Base-by-base conservation (phyloP, 2,329 filamentous ascomycete genomes). In the Fusarium sp. region DNA sequence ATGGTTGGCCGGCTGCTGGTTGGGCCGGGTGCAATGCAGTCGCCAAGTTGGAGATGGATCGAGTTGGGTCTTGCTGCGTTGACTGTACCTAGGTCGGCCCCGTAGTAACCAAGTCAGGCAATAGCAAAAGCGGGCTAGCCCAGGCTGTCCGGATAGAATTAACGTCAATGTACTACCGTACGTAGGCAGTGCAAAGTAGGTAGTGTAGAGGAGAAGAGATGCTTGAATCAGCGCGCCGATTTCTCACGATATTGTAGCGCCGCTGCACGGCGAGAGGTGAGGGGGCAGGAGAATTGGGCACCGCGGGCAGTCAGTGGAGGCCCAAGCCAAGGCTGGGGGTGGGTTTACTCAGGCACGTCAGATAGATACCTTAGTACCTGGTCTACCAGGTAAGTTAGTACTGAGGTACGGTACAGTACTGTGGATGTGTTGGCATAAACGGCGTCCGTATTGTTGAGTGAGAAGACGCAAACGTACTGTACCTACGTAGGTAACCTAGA, bases 271-370 rank as follows among this genome's bases (percentile, higher is more conserved):
- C 54, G 47, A 65, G 46, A 59, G 60, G 37, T 70, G 65, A 65
- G 72, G 59, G 58, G 69, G 62, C 53, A 69, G 70, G 66, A 74
- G 67, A 63, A 74, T 52, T 41, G 49, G 49, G 49, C 49, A 52
- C 49, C 49, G 70, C 61, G 73, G 72, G 67, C 68, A 73, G 72
- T 57, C 57, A 71, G 70, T 74, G 72, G 72, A 74, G 72, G 72
- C 72, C 72, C 70, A 73, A 74, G 60, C 70, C 70, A 74, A 74
- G 67, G 62, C 72, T 40, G 70, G 71, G 67, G 67, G 62, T 70
- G 63, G 61, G 55, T 27, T 41, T 45, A 29, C 24, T 44, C 52
- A 54, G 37, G 41, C 47, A 25, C 34, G 61, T 52, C 24, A 52
- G 46, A 14, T 32, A 24, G 25, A 27, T 42, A 47, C 41, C 18